A percentile compares a stretch with the other conserved stretches of the same genome.
phyloP scores from a whole-genome alignment of 2,329 filamentous ascomycete species.

The Aspergillus japonicus region DNA sequence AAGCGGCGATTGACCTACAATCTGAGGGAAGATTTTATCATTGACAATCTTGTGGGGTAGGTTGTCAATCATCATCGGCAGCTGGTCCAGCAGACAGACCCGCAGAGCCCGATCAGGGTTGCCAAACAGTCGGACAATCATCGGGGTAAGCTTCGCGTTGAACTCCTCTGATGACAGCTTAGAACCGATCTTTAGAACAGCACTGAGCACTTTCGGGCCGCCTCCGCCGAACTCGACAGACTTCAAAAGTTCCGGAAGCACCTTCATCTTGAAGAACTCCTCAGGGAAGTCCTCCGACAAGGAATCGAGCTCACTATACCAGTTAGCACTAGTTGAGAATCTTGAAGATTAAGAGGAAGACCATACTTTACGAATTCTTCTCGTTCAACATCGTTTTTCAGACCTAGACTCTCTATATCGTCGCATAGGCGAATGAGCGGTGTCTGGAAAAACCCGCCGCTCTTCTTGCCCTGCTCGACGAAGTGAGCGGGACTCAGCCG shows the following conservation, averaged over 20 bases:
- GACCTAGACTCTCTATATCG: constrained; percentile 85
- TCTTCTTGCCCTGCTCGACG: constrained; percentile 80
- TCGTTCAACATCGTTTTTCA: constrained; percentile 80
- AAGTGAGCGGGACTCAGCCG: constrained; percentile 82
- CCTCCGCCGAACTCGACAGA: constrained; percentile 98
- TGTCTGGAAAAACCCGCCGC: constrained; percentile 87
- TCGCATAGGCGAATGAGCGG: constrained; percentile 89
- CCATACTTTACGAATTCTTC: constrained; percentile 75
- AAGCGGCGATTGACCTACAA: constrained; percentile 56
- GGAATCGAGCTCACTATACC: constrained; percentile 68
- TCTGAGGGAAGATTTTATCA: constrained; percentile 93
- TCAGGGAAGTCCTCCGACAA: constrained; percentile 93
- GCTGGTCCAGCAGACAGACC: constrained; percentile 83
- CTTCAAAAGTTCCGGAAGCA: constrained; percentile 92
- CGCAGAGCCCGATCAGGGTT: constrained; percentile 91
- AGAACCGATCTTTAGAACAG: constrained; percentile 85
- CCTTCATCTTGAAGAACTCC: constrained; percentile 97
- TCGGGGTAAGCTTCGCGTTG: constrained; percentile 76
- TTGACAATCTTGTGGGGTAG: constrained; percentile 85
- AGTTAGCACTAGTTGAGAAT: constrained; percentile 22
- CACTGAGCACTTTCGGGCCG: constrained; percentile 81
- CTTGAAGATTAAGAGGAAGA: neutral
- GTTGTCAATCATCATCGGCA: constrained; percentile 88
- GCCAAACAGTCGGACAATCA: constrained; percentile 80
- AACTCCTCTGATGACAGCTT: constrained; percentile 91